Evolutionary conservation across 768 basidiomycete species (phyloP).

Genomic region (Mrakia hoshinonis): DNA sequence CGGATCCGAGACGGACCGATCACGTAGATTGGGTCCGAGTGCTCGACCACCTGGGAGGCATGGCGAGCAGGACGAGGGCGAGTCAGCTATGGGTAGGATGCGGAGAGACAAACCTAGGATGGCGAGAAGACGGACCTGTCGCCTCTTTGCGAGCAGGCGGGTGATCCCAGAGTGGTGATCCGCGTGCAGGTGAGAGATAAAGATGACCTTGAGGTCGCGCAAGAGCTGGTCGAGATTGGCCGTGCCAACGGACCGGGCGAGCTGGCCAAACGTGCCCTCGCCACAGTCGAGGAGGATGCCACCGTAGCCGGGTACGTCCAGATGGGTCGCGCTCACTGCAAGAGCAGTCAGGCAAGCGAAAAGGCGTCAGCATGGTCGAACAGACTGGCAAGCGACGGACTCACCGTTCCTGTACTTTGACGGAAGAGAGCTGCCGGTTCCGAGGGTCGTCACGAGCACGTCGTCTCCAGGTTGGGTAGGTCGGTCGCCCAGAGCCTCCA

Average conservation of each 20-base stretch:
- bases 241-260: slow-evolving; percentile 64
- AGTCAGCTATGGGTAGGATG: no score
- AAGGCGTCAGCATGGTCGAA: neutral
- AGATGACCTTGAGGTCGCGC: slow-evolving; percentile 66
- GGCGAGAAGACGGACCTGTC: slow-evolving; percentile 47
- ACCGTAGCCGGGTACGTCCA: slow-evolving; percentile 64
- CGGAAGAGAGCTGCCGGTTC: slow-evolving; percentile 80
- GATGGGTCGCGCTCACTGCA: slow-evolving; percentile 63
- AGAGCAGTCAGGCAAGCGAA: slow-evolving; percentile 35
- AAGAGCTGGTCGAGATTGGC: slow-evolving; percentile 45
- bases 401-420: slow-evolving; percentile 79
- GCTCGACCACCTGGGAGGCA: neutral
- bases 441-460: slow-evolving; percentile 65
- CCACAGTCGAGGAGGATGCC: slow-evolving; percentile 78
- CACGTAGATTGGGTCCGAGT: slow-evolving; percentile 56
- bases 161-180: slow-evolving; percentile 85
- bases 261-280: slow-evolving; percentile 87
- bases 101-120: neutral
- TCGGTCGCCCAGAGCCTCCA: slow-evolving; percentile 35
- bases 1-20: slow-evolving; percentile 46
- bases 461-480: slow-evolving; percentile 49
- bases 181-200: slow-evolving; percentile 80
- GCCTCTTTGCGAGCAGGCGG: slow-evolving; percentile 62
- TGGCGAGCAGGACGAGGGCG: neutral
- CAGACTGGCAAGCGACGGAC: slow-evolving; percentile 29